Percentiles rank a stretch among this genome's conserved stretches.
phyloP scores from a whole-genome alignment of 768 basidiomycete genomes.

The Naematelia aurantialba region DNA sequence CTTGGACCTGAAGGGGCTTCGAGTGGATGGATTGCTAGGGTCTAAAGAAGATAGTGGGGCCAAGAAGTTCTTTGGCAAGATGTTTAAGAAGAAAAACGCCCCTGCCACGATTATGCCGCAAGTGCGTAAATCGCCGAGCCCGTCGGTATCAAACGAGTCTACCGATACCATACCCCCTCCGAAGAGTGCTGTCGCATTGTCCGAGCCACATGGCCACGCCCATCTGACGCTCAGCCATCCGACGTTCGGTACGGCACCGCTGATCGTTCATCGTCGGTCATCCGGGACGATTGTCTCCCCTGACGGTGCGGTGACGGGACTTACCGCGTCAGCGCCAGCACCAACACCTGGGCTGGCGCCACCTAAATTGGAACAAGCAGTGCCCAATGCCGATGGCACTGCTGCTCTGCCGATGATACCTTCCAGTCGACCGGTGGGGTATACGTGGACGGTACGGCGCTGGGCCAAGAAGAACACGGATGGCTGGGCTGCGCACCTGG shows the following conservation, averaged over 20 bases:
- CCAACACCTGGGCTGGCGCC: neutral
- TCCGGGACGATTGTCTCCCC: slow-evolving; percentile 14
- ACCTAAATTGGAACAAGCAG: neutral
- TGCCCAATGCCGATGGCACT: neutral
- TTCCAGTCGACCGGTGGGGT: slow-evolving; percentile 40
- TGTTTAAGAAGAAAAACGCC: slow-evolving; percentile 42
- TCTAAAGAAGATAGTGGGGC: slow-evolving; percentile 27
- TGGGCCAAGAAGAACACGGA: slow-evolving; percentile 45
- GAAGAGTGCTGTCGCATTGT: neutral
- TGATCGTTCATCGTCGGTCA: slow-evolving; percentile 20
- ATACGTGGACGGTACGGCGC: slow-evolving; percentile 44
- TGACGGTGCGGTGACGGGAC: slow-evolving; percentile 9
- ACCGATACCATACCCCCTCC: neutral
- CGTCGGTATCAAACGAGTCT: neutral
- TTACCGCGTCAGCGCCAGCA: neutral
- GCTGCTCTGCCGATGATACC: slow-evolving; percentile 20
- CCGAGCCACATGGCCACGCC: neutral
- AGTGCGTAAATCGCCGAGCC: slow-evolving; percentile 3
- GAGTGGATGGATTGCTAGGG: slow-evolving; percentile 13
- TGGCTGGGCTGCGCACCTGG: slow-evolving; percentile 36
- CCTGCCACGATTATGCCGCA: slow-evolving; percentile 5
- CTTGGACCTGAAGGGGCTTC: slow-evolving; percentile 22
- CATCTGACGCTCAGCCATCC: neutral
- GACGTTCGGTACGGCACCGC: slow-evolving; percentile 46
- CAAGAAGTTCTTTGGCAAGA: slow-evolving; percentile 46